Evolutionary conservation across 2,329 filamentous ascomycete genomes (phyloP), one percentile per base, ranked within the genome.

Genomic region (Xylariaceae sp.): DNA sequence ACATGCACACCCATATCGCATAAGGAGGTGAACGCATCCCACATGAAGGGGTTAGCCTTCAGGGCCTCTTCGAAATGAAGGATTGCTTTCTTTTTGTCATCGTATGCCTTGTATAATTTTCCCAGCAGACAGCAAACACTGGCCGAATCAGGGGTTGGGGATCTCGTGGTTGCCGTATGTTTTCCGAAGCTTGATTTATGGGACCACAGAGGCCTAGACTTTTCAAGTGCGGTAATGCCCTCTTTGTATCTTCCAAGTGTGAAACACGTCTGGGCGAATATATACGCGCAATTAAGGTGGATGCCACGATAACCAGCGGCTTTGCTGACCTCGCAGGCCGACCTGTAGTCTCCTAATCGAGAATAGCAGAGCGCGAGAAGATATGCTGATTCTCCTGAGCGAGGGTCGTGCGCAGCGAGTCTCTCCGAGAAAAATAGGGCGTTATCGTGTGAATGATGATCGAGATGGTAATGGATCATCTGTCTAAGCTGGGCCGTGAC

Each of bases 1-100:
- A 97, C 80, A 61, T 85, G 85, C 44, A 90, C 86, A 3, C 89
- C 89, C 85, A 83, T 89, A 67, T 96, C 91, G 68, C 91, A 96
- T 6, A 99, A 79, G 12, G 84, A 87, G 27, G 86, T 85, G 65
- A 97, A 97, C 0, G 92, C 91, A 76, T 99, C 94, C 94, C 94
- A 99, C 82, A 96, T 94, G 71, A 97, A 92, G 1, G 94, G 91
- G 66, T 97, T 99, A 52, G 85, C 71, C 72, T 91, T 95, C 64
- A 99, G 75, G 4, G 91, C 84, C 57, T 95, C 90, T 62, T 95
- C 90, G 68, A 94, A 97, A 70, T 84, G 90, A 61, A 88, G 82
- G 12, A 92, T 84, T 6, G 94, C 91, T 71, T 89, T 91, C 63
- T 87, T 87, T 66, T 88, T 88, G 65, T 89, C 80, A 63, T 96